phyloP scores from a whole-genome alignment of 2,329 filamentous ascomycete genomes.

The Colletotrichum sansevieriae region DNA sequence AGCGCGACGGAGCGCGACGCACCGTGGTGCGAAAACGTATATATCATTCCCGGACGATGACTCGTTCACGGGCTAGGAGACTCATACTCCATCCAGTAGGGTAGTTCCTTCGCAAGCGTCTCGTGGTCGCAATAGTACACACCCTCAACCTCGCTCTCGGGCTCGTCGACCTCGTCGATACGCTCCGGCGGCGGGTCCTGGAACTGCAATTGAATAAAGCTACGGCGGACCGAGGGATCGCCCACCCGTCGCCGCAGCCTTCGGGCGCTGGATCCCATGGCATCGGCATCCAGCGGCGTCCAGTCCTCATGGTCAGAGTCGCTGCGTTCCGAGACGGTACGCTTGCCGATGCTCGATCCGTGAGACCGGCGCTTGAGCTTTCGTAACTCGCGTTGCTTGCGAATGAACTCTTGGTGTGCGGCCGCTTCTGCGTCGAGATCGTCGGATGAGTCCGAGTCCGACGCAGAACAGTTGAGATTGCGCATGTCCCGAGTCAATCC shows the following conservation, averaged over 20 bases:
- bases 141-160: conserved; percentile 58
- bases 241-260: conserved; percentile 60
- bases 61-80: conserved; percentile 31
- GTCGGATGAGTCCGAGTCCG: conserved; percentile 55
- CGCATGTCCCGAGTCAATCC: conserved; percentile 59
- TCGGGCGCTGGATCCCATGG: conserved; percentile 61
- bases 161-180: conserved; percentile 68
- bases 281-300: conserved; percentile 50
- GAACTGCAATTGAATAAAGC: conserved; percentile 57
- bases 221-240: conserved; percentile 54
- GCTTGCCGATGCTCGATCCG: conserved; percentile 68
- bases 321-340: conserved; percentile 66
- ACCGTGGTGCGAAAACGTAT: conserved; percentile 13
- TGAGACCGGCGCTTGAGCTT: conserved; percentile 62
- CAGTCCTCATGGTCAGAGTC: conserved; percentile 60
- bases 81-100: conserved; percentile 63
- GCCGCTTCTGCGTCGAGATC: conserved; percentile 50
- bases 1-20: conserved; percentile 8
- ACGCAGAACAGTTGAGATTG: conserved; percentile 58
- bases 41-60: conserved; percentile 23
- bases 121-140: conserved; percentile 44
- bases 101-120: conserved; percentile 62
- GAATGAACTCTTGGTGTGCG: conserved; percentile 53
- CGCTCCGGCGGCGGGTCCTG: conserved; percentile 63
- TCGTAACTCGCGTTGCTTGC: conserved; percentile 57